Conservation (phyloP, 306 rosid species). For the Quercus alba region DNA sequence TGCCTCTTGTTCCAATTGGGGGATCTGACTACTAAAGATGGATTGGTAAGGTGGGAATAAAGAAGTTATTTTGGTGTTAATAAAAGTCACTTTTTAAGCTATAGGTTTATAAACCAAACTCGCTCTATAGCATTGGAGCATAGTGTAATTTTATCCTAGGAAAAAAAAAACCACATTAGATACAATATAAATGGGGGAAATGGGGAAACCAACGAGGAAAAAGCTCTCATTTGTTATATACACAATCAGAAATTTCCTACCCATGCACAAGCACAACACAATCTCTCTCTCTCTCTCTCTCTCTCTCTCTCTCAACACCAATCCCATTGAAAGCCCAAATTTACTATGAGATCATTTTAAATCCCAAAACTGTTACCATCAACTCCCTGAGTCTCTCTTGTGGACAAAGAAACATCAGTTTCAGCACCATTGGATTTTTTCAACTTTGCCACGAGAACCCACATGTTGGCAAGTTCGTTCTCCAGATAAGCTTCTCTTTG, state of each 20-base stretch:
- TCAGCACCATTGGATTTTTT: conserved; percentile 78
- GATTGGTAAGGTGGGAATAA: too few species aligned
- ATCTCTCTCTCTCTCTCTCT: conserved; percentile 40
- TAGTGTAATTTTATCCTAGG: neutral
- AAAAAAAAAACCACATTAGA: neutral
- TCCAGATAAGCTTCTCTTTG: conserved; percentile 91
- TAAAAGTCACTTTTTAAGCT: too few species aligned
- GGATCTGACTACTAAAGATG: too few species aligned
- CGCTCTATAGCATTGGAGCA: too few species aligned
- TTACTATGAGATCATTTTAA: conserved; percentile 28
- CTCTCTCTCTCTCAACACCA: conserved; percentile 49
- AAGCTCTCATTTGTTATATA: conserved; percentile 6
- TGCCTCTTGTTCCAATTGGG: too few species aligned
- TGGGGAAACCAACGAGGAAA: neutral
- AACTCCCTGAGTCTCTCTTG: conserved; percentile 36
- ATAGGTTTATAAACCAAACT: too few species aligned
- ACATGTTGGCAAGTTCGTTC: conserved; percentile 98
- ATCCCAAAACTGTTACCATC: conserved; percentile 45
- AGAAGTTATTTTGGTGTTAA: too few species aligned
- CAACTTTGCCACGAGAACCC: conserved; percentile 95
- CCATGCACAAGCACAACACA: conserved; percentile 10
- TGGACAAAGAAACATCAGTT: conserved; percentile 59
- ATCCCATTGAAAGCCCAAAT: conserved; percentile 30
- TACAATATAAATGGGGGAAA: neutral
- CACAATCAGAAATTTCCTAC: conserved; percentile 30